These are phyloP conservation scores for Drosera spatulata DNA, from an alignment of 179 eudicot species.

Conservation along the genomic window DNA sequence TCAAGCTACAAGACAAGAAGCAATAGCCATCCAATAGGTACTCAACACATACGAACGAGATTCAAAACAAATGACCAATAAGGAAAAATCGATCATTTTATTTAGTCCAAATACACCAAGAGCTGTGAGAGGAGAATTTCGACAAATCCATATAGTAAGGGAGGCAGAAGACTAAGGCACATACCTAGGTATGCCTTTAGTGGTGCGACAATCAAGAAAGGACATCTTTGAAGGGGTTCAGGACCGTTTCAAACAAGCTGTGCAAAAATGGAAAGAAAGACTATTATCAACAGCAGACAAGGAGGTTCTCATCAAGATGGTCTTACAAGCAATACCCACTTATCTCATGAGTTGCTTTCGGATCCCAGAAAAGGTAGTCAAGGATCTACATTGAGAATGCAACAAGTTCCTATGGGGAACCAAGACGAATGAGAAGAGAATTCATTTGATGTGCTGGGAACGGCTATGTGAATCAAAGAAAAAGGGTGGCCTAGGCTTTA, in stretches of 20 bases:
- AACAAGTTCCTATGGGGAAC: neutral
- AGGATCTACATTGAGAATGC: neutral
- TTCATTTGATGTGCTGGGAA: neutral
- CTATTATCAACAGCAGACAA: neutral
- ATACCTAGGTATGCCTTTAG: neutral
- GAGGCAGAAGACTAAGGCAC: neutral
- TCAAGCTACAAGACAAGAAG: neutral
- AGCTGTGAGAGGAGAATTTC: neutral
- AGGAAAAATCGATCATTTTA: neutral
- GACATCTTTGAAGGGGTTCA: neutral
- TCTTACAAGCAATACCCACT: neutral
- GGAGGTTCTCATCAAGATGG: neutral
- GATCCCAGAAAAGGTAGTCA: neutral
- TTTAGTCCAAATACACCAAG: neutral
- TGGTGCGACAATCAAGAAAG: neutral
- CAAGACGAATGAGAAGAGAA: neutral
- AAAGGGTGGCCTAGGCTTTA: neutral
- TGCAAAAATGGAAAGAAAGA: neutral
- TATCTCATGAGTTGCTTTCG: neutral
- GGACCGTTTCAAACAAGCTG: neutral
- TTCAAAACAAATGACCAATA: neutral
- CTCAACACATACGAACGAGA: neutral
- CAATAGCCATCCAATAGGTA: too few relatives aligned
- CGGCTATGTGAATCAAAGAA: too few relatives aligned
- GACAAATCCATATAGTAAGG: neutral